Evolutionary conservation across 1,139 yeast genomes (phyloP).

Genomic region (Spathaspora jeffriesii): DNA sequence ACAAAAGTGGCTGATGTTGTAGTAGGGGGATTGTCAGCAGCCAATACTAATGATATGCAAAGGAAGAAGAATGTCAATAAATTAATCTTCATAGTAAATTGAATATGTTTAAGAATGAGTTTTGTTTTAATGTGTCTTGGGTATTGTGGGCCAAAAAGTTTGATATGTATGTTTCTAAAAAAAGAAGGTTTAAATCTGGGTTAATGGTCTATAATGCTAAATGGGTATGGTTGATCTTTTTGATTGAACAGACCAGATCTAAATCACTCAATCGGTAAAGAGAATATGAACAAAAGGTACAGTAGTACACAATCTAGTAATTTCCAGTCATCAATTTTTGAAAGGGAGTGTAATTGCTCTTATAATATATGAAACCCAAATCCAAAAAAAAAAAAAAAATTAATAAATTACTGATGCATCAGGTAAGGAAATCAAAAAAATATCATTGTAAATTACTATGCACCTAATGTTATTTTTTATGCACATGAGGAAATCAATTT

Average conservation of each 20-base stretch:
- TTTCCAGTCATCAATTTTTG: neutral
- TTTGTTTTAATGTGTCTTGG: neutral
- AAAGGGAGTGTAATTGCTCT: conserved; percentile 1
- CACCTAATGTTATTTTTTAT: neutral
- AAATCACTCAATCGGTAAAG: neutral
- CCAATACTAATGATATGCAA: conserved; percentile 9
- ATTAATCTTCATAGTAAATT: conserved; percentile 1
- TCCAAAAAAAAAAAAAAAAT: neutral
- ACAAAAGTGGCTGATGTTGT: conserved; percentile 38
- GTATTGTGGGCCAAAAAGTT: neutral
- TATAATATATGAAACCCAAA: neutral
- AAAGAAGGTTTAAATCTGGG: neutral
- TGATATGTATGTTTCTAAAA: neutral
- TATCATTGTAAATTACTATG: neutral
- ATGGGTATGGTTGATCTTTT: neutral
- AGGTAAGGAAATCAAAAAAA: neutral
- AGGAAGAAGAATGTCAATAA: conserved; percentile 6
- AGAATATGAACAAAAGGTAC: neutral
- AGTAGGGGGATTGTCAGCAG: conserved; percentile 6
- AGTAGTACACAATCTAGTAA: neutral
- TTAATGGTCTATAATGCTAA: neutral
- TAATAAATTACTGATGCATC: neutral
- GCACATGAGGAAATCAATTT: neutral
- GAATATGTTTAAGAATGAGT: neutral
- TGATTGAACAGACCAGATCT: neutral